A percentile compares a stretch with the other conserved stretches of the same genome.
These are phyloP conservation scores for Vanrija pseudolonga DNA, from an alignment of 1,284 basidiomycete genomes.

Conservation along the genomic window DNA sequence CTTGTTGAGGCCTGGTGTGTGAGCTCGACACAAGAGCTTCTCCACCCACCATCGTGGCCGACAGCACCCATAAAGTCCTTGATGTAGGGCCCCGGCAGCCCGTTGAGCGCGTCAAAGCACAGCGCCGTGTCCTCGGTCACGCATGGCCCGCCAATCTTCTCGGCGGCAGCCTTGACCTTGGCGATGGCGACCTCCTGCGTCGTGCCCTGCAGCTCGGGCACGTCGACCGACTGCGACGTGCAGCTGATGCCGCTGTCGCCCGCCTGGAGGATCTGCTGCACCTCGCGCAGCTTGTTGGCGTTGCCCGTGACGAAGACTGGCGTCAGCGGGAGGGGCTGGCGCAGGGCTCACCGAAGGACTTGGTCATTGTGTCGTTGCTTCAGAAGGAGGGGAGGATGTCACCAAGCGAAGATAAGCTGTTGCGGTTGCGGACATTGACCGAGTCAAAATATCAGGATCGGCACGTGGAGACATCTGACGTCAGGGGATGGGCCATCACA, in stretches of 20 bases:
- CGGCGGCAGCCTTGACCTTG: constrained; percentile 81
- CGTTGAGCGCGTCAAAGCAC: constrained; percentile 81
- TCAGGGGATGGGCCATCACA: too few species aligned
- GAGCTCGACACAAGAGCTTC: neutral
- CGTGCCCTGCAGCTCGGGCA: constrained; percentile 90
- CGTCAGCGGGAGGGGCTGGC: neutral
- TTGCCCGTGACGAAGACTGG: constrained; percentile 92
- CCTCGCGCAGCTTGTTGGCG: constrained; percentile 87
- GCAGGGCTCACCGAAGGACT: constrained; percentile 12
- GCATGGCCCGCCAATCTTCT: constrained; percentile 77
- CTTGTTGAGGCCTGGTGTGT: constrained; percentile 68
- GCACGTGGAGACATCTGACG: too few species aligned
- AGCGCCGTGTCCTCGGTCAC: constrained; percentile 97
- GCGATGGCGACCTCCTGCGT: constrained; percentile 85
- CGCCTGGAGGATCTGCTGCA: constrained; percentile 54
- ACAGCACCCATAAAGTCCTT: constrained; percentile 80
- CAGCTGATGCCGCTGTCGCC: constrained; percentile 39
- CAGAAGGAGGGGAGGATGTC: too few species aligned
- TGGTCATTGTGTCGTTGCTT: constrained; percentile 4
- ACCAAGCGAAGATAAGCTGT: too few species aligned
- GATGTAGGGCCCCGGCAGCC: constrained; percentile 94
- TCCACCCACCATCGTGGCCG: constrained; percentile 66
- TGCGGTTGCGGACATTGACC: too few species aligned
- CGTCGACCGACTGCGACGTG: constrained; percentile 49
- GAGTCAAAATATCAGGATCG: too few species aligned